Percentiles rank a stretch among this genome's conserved stretches.
Conservation (phyloP, 768 basidiomycete genomes). For the Candolleomyces aberdarensis region DNA sequence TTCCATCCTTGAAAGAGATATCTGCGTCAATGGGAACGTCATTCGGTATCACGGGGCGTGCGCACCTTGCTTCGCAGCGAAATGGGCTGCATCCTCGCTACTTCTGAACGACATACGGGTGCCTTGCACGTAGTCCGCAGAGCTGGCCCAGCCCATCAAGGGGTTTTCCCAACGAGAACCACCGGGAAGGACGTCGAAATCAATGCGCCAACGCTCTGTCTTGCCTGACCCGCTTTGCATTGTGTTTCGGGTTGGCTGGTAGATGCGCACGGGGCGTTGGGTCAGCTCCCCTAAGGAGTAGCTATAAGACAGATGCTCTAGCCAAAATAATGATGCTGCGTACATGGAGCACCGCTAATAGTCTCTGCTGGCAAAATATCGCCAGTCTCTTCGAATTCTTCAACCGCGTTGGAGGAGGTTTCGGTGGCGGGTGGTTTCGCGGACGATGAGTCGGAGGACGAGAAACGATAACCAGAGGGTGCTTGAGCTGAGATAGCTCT, state of each 20-base stretch:
- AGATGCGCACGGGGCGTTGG: constrained; percentile 87
- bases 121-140: constrained; percentile 96
- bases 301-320: neutral
- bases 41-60: neutral
- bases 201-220: constrained; percentile 87
- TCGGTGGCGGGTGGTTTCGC: neutral
- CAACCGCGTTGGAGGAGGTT: constrained; percentile 33
- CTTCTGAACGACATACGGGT: constrained; percentile 79
- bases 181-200: constrained; percentile 90
- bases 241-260: constrained; percentile 87
- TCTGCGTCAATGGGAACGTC: constrained; percentile 8
- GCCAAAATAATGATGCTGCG: constrained; percentile 17
- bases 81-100: constrained; percentile 90
- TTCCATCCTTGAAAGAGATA: constrained; percentile 70
- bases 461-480: constrained; percentile 20
- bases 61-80: constrained; percentile 94
- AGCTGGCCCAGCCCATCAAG: constrained; percentile 95
- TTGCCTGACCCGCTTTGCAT: constrained; percentile 93
- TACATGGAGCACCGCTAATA: constrained; percentile 85
- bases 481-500: constrained; percentile 10
- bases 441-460: constrained; percentile 27
- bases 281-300: constrained; percentile 66
- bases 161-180: constrained; percentile 97
- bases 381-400: constrained; percentile 31
- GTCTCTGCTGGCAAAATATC: constrained; percentile 77